phyloP scores from a whole-genome alignment of 768 basidiomycete species.

The Tulasnella sp. region DNA sequence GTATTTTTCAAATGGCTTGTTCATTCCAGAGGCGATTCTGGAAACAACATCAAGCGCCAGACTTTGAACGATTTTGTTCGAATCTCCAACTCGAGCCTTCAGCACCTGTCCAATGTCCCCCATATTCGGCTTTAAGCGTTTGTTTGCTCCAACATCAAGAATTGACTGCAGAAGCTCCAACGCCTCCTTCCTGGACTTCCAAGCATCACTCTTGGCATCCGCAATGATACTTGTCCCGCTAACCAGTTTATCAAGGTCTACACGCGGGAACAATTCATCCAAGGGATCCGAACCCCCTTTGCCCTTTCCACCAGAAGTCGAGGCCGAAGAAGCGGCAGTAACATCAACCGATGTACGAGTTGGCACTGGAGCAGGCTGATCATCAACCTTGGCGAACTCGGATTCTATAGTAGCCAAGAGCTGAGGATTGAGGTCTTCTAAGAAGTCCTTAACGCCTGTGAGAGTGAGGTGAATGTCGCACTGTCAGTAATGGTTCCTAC shows the following conservation, averaged over 20 bases:
- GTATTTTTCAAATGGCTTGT: conserved; percentile 87
- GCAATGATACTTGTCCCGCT: conserved; percentile 70
- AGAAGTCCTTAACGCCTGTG: conserved; percentile 76
- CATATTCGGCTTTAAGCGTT: conserved; percentile 81
- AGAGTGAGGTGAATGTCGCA: no score
- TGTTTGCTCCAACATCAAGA: conserved; percentile 83
- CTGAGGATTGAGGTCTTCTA: conserved; percentile 91
- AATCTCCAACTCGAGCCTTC: conserved; percentile 78
- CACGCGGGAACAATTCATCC: conserved; percentile 89
- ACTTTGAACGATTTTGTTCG: conserved; percentile 86
- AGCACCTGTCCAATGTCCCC: conserved; percentile 84
- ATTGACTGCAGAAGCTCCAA: conserved; percentile 71
- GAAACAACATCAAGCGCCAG: conserved; percentile 83
- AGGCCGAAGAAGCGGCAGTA: conserved; percentile 33
- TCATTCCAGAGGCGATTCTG: conserved; percentile 88
- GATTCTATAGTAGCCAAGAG: conserved; percentile 75
- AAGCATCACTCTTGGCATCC: conserved; percentile 82
- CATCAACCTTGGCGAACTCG: conserved; percentile 90
- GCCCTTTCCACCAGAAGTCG: conserved; percentile 25
- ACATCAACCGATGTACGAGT: conserved; percentile 66
- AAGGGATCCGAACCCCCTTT: conserved; percentile 47
- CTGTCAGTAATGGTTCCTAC: neutral
- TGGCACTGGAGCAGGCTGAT: conserved; percentile 62
- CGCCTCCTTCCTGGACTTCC: conserved; percentile 95
- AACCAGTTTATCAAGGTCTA: conserved; percentile 78